Evolutionary conservation across 129 eudicot genomes (phyloP), one percentile per base, ranked within the genome.

Genomic region (Lactuca saligna): DNA sequence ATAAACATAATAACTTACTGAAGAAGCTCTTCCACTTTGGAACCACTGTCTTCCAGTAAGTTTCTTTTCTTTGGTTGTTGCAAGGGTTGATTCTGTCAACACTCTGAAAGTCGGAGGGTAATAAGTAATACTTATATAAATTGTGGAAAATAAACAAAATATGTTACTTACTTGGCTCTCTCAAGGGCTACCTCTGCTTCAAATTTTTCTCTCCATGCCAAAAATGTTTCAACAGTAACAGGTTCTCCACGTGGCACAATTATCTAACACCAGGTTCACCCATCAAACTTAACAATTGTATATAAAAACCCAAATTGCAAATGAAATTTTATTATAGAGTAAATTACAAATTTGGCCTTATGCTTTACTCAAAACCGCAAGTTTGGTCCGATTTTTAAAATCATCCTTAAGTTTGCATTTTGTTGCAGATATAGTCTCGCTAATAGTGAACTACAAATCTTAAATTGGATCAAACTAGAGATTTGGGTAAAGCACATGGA

Each of bases 171-270:
- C 99, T 93, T 93, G 84, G 99, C 99, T 77, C 80, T 84, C 82
- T 93, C 90, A 34, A 93, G 86, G 31, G 97, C 97, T 72, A 87
- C n/a, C 75, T 89, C 99, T 32, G 99, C 99, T 87, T 94, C 97
- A 76, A 77, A 85, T 74, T 86, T 85, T 60, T 89, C 97, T 75
- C 95, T 85, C 97, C 97, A 89, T 14, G 99, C 95, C 83, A 85
- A 62, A 78, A 94, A 94, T 3, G 97, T 87, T 17, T 93, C 95
- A 67, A 89, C 74, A 42, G 97, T 94, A 16, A 94, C 96, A 6
- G 97, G 88, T 74, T 89, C 99, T 72, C 99, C 99, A 71, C 87
- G 99, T 34, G 99, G 97, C 65, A 87, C 81, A 53, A 79, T 87
- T 72, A 94, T 57, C 99, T 89, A 83, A 68, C 60, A 59, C 15